These are phyloP conservation scores for Coprinopsis strossmayeri DNA, from an alignment of 768 basidiomycete species.

Conservation along the genomic window DNA sequence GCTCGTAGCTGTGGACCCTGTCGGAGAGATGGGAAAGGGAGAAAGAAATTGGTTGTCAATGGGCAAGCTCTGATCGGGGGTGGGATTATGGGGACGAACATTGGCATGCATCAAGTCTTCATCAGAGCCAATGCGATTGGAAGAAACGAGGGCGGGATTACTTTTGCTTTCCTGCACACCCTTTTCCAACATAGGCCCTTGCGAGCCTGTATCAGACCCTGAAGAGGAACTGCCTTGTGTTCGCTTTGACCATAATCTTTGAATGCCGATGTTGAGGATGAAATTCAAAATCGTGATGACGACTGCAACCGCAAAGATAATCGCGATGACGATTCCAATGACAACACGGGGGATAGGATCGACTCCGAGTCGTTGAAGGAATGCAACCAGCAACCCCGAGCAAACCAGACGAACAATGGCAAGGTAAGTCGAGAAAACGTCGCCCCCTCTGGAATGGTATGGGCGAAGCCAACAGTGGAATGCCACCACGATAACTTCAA, in stretches of 20 bases:
- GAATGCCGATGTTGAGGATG: conserved; percentile 41
- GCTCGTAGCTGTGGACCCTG: conserved; percentile 23
- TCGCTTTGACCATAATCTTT: conserved; percentile 18
- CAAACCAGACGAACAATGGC: conserved; percentile 62
- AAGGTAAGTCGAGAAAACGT: conserved; percentile 64
- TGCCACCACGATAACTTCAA: conserved; percentile 58
- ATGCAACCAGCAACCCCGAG: conserved; percentile 70
- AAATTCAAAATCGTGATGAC: conserved; percentile 66
- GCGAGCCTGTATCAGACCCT: conserved; percentile 17
- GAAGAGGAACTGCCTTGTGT: conserved; percentile 3
- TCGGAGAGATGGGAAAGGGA: conserved; percentile 41
- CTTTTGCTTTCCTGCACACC: conserved; percentile 15
- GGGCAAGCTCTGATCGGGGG: conserved; percentile 38
- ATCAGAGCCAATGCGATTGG: conserved; percentile 7
- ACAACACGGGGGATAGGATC: conserved; percentile 74
- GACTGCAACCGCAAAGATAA: conserved; percentile 66
- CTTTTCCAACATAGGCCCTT: conserved; percentile 35
- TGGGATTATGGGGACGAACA: conserved; percentile 44
- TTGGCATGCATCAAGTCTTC: conserved; percentile 12
- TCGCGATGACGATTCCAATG: conserved; percentile 69
- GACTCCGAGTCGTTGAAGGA: conserved; percentile 58
- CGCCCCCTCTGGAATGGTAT: conserved; percentile 58
- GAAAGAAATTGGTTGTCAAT: conserved; percentile 35
- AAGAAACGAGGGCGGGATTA: background rate
- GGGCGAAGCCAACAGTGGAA: conserved; percentile 52